These are phyloP conservation scores for Podila horticola DNA, from an alignment of 192 early-diverging fungal species.

Conservation along the genomic window DNA sequence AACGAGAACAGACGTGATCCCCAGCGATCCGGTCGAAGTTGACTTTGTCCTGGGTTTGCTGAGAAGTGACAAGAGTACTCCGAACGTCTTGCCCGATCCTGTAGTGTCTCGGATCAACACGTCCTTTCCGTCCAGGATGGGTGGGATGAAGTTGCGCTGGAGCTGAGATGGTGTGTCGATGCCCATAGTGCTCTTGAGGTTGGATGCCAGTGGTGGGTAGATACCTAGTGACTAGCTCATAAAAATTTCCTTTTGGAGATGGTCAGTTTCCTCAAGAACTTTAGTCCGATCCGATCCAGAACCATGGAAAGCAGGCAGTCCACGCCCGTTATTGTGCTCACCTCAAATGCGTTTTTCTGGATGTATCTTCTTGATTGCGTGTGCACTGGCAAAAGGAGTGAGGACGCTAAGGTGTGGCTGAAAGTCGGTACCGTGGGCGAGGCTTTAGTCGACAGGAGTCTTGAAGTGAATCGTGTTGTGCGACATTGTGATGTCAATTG, in stretches of 20 bases:
- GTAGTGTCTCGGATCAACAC: constrained; percentile 61
- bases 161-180: constrained; percentile 52
- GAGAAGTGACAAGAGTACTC: constrained; percentile 55
- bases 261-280: too few relatives aligned
- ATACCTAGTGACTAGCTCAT: constrained; percentile 26
- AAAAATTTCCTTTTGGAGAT: too few relatives aligned
- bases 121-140: constrained; percentile 53
- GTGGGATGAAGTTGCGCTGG: constrained; percentile 56
- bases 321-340: not conserved
- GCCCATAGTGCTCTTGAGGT: constrained; percentile 14
- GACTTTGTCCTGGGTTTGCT: constrained; percentile 31
- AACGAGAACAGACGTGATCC: constrained; percentile 54
- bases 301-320: too few relatives aligned
- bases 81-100: constrained; percentile 69
- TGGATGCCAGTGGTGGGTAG: constrained; percentile 32
- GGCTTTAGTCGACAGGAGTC: too few relatives aligned
- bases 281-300: too few relatives aligned
- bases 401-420: not conserved
- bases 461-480: not conserved
- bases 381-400: not conserved
- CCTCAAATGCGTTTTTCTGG: constrained; percentile 38
- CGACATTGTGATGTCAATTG: not conserved
- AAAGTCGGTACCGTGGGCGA: too few relatives aligned
- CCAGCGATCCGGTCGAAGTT: not conserved
- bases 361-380: constrained; percentile 1